A percentile compares a stretch with the other conserved stretches of the same genome.
phyloP scores from a whole-genome alignment of 148 eudicot species.

The Amaranthus cruentus region DNA sequence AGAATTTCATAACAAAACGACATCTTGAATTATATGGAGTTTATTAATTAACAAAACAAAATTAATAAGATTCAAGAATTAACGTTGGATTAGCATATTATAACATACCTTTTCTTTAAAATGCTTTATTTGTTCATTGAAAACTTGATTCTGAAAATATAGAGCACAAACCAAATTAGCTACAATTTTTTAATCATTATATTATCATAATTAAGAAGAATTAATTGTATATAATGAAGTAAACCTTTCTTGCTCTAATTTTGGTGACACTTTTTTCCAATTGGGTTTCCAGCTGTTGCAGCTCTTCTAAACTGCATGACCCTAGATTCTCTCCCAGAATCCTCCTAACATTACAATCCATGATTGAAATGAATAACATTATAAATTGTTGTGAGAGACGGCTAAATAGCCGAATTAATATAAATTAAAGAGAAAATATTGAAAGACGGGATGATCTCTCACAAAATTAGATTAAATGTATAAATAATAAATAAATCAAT shows the following conservation, averaged over 20 bases:
- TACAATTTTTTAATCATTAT: background rate
- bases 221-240: background rate
- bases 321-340: constrained; percentile 77
- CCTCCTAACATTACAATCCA: constrained; percentile 36
- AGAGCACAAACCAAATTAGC: background rate
- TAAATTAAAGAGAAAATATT: too few species aligned
- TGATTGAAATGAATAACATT: background rate
- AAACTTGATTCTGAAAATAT: constrained; percentile 55
- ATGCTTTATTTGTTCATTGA: constrained; percentile 43
- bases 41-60: background rate
- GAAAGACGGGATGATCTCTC: too few species aligned
- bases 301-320: constrained; percentile 64
- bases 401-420: too few species aligned
- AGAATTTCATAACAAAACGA: constrained; percentile 11
- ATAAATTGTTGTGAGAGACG: too few species aligned
- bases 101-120: constrained; percentile 53
- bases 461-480: too few species aligned
- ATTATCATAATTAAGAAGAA: background rate
- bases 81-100: background rate
- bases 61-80: background rate
- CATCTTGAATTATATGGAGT: background rate
- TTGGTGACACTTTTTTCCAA: constrained; percentile 59
- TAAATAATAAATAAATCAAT: too few species aligned
- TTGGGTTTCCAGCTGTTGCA: constrained; percentile 70
- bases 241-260: constrained; percentile 77